Evolutionary conservation across 2,329 filamentous ascomycete genomes (phyloP).

Genomic region (Pseudonectria buxi): DNA sequence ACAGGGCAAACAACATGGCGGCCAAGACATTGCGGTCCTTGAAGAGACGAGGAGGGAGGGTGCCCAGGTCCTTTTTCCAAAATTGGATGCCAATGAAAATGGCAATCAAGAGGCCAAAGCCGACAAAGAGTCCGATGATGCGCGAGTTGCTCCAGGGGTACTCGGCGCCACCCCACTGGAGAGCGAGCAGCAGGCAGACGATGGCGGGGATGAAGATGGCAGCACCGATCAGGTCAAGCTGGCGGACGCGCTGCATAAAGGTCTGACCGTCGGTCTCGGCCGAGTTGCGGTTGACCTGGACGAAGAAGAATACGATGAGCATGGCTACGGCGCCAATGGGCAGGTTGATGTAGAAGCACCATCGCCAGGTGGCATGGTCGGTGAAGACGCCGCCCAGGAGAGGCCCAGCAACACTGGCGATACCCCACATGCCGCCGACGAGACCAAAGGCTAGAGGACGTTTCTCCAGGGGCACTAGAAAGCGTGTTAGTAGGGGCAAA

Average conservation of each 20-base stretch:
- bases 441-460: conserved; percentile 48
- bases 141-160: conserved; percentile 43
- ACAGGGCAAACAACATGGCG: conserved; percentile 38
- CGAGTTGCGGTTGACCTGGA: conserved; percentile 33
- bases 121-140: conserved; percentile 46
- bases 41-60: conserved; percentile 40
- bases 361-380: conserved; percentile 43
- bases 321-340: conserved; percentile 43
- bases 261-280: conserved; percentile 26
- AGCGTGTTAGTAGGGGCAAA: conserved; percentile 3
- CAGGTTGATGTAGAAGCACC: conserved; percentile 45
- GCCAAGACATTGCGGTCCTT: conserved; percentile 34
- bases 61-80: conserved; percentile 36
- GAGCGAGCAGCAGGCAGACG: conserved; percentile 46
- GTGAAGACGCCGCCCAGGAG: conserved; percentile 45
- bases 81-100: conserved; percentile 43
- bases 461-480: conserved; percentile 43
- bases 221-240: conserved; percentile 44
- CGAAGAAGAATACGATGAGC: conserved; percentile 40
- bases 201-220: conserved; percentile 45
- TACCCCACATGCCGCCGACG: conserved; percentile 49
- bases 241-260: conserved; percentile 31
- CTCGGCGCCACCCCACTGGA: conserved; percentile 50
- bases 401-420: conserved; percentile 45
- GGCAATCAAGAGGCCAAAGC: conserved; percentile 37